A percentile compares a stretch with the other conserved stretches of the same genome.
These are phyloP conservation scores for Rhamnella rubrinervis DNA, from an alignment of 331 rosid species.

Conservation along the genomic window DNA sequence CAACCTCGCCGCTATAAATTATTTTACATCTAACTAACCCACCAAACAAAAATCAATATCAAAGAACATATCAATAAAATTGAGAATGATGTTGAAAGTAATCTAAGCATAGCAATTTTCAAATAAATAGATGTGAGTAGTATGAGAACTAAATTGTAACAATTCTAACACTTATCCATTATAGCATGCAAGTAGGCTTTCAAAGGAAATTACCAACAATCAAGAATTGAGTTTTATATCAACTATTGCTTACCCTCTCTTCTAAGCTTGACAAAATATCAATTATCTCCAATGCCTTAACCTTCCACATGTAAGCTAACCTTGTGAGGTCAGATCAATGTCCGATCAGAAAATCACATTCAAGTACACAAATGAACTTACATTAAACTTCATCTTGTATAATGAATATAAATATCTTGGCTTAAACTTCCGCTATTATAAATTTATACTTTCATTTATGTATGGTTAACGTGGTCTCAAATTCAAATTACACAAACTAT, in stretches of 20 bases:
- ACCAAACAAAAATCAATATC: conserved; percentile 22
- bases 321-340: conserved; percentile 76
- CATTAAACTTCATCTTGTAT: neutral
- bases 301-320: conserved; percentile 82
- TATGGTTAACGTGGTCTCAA: too few species aligned
- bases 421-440: neutral
- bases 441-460: too few species aligned
- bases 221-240: conserved; percentile 8
- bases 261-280: conserved; percentile 49
- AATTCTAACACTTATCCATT: too few species aligned
- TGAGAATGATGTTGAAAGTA: conserved; percentile 4
- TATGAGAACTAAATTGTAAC: neutral
- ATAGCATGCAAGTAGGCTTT: neutral
- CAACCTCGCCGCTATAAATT: conserved; percentile 68
- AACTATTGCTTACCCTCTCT: conserved; percentile 49
- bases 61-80: neutral
- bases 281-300: conserved; percentile 43
- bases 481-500: too few species aligned
- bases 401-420: neutral
- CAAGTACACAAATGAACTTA: neutral
- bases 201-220: neutral
- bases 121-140: too few species aligned
- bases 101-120: neutral
- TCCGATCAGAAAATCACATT: conserved; percentile 44
- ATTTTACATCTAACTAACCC: conserved; percentile 82